Base-by-base conservation (phyloP, 2,329 filamentous ascomycete species). In the Epichloe bromicola region DNA sequence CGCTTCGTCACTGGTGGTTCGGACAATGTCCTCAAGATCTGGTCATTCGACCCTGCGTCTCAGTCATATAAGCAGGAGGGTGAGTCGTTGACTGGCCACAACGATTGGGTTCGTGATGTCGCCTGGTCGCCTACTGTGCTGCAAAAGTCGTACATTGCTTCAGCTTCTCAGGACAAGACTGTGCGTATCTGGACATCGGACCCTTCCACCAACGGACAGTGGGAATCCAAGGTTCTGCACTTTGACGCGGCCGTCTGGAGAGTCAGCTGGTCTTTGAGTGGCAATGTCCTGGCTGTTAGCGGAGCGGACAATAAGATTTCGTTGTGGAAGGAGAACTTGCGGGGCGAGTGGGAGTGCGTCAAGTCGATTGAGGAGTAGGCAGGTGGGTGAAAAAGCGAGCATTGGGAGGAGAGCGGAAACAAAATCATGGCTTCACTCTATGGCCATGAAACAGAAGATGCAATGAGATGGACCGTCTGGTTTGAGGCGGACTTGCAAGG, bases 311-410 rank as follows among this genome's bases (percentile, higher is more conserved):
- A 98, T 75, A 90, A 94, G 72, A 90, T 98, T 51, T 94, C 85
- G 50, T 70, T 98, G 67, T 98, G 91, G 91, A 98, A 97, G 78
- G 93, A 98, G 78, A 95, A 95, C 66, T 74, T 98, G 60, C 86
- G 86, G 66, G 93, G 93, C 51, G 88, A 95, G 65, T 98, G 93
- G 93, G 90, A 97, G 70, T 88, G 86, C 62, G 88, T 97, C 58
- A 96, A 95, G 79, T 89, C 88, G 53, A 90, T 98, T 65, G 91
- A 95, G 67, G 88, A 95, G 72, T 95, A 75, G 63, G 56, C 14
- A 20, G 4, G 23, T 14, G 33, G 48, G 5, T 34, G 26, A 36
- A 26, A 26, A 38, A 34, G 17, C 33, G 14, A 23, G 33, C 14
- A n/a, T 30, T 23, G 19, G 19, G 38, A 6, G n/a, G 12, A 33